A percentile compares a stretch with the other conserved stretches of the same genome.
Evolutionary conservation across 352 stramenopile species (phyloP).

Genomic region (Phytophthora multivora): DNA sequence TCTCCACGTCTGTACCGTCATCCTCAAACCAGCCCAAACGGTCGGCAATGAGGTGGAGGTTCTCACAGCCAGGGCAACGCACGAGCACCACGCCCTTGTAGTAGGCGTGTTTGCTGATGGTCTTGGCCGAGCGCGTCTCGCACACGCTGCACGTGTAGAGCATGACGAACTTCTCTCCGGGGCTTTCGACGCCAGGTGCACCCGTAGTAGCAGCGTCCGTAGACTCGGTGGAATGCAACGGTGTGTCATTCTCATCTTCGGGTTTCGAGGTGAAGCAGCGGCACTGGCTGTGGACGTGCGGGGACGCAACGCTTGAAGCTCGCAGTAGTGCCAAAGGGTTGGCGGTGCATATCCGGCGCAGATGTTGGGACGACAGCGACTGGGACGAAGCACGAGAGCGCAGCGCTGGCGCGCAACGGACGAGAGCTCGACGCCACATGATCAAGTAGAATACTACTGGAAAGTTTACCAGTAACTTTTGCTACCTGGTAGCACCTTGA

Average conservation of each 20-base stretch:
- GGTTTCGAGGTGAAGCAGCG: conserved; percentile 28
- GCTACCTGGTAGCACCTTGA: too few species aligned
- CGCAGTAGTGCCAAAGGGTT: not conserved
- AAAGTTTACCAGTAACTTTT: too few species aligned
- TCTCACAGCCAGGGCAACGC: conserved; percentile 96
- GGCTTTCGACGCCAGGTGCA: conserved; percentile 72
- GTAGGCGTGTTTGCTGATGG: conserved; percentile 98
- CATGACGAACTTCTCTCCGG: conserved; percentile 96
- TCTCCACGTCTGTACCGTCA: conserved; percentile 89
- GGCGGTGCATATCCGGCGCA: not conserved
- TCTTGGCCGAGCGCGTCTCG: conserved; percentile 97
- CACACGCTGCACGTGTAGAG: conserved; percentile 98
- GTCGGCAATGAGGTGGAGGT: conserved; percentile 98
- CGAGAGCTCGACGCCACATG: conserved; percentile 38
- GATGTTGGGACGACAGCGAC: conserved; percentile 4
- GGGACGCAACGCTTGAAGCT: not conserved
- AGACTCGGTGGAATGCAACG: conserved; percentile 2
- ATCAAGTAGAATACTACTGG: not conserved
- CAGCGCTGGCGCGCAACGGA: conserved; percentile 17
- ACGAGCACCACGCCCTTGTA: conserved; percentile 98
- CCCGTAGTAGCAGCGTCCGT: conserved; percentile 16
- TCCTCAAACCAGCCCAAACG: conserved; percentile 93
- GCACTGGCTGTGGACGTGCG: conserved; percentile 6
- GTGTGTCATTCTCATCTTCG: conserved; percentile 6
- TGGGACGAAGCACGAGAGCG: conserved; percentile 4